Base-by-base conservation (phyloP, 2,329 filamentous ascomycete genomes). In the Trichoderma koningiopsis region DNA sequence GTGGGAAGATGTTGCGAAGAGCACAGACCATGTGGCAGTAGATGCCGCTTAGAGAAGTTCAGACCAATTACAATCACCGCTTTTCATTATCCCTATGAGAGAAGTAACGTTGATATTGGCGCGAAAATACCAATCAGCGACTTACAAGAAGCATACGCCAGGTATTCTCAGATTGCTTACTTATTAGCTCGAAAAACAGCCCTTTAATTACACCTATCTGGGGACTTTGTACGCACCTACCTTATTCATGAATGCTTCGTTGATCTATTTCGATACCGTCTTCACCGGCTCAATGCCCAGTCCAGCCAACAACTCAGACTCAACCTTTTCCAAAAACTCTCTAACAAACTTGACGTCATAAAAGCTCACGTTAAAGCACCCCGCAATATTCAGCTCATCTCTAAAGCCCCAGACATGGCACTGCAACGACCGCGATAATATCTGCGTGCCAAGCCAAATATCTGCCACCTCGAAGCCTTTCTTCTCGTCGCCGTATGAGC, bases 1-100 rank as follows among this genome's bases (percentile, higher is more conserved):
- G 60, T 87, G 83, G 75, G 82, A 86, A 75, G 80, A 82, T 22
- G 75, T 85, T 58, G 82, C 81, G 4, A 85, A 81, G 69, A 85
- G 83, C 68, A 85, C 81, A 0, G 82, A 86, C 74, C 79, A 82
- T 22, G 37, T 31, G 5, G n/a, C 8, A 43, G n/a, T 29, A 27
- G 61, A 43, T 37, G 49, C 19, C 22, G 61, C 10, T 56, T 24
- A 43, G 61, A 64, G 33, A 43, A 24, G 0, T 43, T 31, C 56
- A 11, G 27, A 35, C 35, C 19, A 37, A 37, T 43, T 43, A 43
- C 40, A 43, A 19, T 43, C 19, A 10, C 14, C 19, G 7, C 7
- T 19, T 40, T 40, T 2, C 37, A 40, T 2, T 7, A 4, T n/a
- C 40, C n/a, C 16, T 16, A 43, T 43, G 4, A 10, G 6, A 43